Conservation (phyloP, 2,329 filamentous ascomycete species). For the Phialocephala subalpina region DNA sequence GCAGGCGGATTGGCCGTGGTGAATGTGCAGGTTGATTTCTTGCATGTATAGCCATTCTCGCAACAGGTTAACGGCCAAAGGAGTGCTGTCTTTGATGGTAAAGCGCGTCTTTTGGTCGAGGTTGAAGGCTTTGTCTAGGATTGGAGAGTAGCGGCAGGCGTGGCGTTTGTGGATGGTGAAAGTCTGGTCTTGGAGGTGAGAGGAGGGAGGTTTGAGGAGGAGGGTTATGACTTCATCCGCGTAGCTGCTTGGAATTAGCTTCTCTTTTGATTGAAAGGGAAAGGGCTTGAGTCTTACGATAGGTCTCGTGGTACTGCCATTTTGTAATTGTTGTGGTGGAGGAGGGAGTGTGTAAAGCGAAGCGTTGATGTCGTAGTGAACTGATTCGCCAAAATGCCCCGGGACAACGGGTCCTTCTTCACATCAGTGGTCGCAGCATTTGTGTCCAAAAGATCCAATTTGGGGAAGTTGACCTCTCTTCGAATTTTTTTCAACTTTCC, state of each 20-base stretch:
- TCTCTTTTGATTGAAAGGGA: not conserved
- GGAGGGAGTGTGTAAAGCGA: not conserved
- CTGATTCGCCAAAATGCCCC: not conserved
- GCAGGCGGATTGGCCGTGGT: not conserved
- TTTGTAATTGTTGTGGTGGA: not conserved
- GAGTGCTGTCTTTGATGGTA: not conserved
- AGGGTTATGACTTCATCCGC: not conserved
- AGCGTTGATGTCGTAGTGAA: not conserved
- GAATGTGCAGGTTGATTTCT: not conserved
- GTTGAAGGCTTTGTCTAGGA: slow-evolving; percentile 1
- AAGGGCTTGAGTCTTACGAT: not conserved
- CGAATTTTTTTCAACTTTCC: no score
- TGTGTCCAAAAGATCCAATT: no score
- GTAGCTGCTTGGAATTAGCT: not conserved
- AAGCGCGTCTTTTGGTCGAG: not conserved
- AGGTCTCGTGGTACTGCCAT: not conserved
- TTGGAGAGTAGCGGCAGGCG: slow-evolving; percentile 3
- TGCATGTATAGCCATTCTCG: not conserved
- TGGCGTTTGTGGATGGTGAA: not conserved
- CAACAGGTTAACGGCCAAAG: not conserved
- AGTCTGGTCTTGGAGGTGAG: not conserved
- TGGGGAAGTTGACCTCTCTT: no score
- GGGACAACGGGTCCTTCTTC: no score
- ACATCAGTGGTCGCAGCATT: no score
- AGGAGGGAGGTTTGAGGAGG: not conserved